Base-by-base conservation (phyloP, 2,329 filamentous ascomycete species). In the Cladophialophora bantiana region DNA sequence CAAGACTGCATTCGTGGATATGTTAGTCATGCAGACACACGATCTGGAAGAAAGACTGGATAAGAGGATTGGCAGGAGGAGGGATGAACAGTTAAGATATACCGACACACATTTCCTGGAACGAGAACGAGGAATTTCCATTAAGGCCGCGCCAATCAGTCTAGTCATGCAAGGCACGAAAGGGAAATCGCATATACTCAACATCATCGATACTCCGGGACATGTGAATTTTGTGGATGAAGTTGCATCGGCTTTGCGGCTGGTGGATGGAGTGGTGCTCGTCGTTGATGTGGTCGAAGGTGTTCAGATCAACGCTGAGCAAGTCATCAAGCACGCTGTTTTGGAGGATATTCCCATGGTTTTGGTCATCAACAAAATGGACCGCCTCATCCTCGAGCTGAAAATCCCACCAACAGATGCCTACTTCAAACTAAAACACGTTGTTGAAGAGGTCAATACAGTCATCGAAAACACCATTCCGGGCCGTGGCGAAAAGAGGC, bases 171-270 rank as follows among this genome's bases (percentile, higher is more conserved):
- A 92, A 74, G 91, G 88, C 72, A 94, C 93, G 7, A 93, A 91
- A 78, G 92, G 93, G 61, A 99, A 99, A 80, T 98, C 94, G 40
- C 94, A 98, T 80, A 85, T 99, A 2, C 82, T 99, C 81, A 98
- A 98, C 79, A 89, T 99, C 63, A 84, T 99, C 66, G 95, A 99
- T 80, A 99, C 95, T 0, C 95, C 95, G 0, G 95, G 95, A 6
- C 95, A 99, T 77, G 95, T 98, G 76, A 97, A 99, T 79, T 99
- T 99, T 77, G 94, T 96, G 50, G 95, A 99, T 77, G 95, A 99
- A 79, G 93, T 99, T 42, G 95, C 95, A 7, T 89, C 93, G 4
- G 90, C 93, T 0, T 83, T 97, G 74, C 88, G 95, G 50, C 81
- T 99, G 59, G 94, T 91, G 3, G 95, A 99, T 76, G 95, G 95